These are phyloP conservation scores for Phytophthora lateralis DNA, from an alignment of 352 stramenopile genomes.

Conservation along the genomic window DNA sequence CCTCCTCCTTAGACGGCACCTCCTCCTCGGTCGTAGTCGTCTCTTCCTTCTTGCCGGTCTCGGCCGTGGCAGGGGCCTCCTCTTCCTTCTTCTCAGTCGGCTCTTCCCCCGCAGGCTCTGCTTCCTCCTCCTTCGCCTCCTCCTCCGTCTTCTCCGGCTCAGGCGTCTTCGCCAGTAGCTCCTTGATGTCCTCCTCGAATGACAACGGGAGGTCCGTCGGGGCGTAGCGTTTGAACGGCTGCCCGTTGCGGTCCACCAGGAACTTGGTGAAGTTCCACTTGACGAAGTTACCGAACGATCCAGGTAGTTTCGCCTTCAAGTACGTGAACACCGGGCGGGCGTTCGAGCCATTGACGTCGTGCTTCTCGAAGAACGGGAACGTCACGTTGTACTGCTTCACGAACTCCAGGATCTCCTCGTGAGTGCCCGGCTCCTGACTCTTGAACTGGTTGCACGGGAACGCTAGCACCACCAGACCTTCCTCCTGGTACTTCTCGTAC, in stretches of 20 bases:
- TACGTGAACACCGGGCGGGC: conserved; percentile 81
- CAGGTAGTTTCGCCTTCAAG: conserved; percentile 73
- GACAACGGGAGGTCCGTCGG: conserved; percentile 28
- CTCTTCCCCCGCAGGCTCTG: conserved; percentile 10
- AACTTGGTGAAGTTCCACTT: conserved; percentile 93
- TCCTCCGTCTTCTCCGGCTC: conserved; percentile 36
- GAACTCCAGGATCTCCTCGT: conserved; percentile 80
- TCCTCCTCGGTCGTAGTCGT: conserved; percentile 18
- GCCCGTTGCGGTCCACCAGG: conserved; percentile 86
- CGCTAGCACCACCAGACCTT: conserved; percentile 64
- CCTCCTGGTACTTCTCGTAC: conserved; percentile 61
- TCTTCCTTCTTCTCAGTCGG: conserved; percentile 15
- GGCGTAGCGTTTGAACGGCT: conserved; percentile 44
- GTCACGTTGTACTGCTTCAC: conserved; percentile 53
- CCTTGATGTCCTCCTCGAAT: conserved; percentile 45
- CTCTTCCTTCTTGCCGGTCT: conserved; percentile 29
- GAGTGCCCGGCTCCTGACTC: conserved; percentile 36
- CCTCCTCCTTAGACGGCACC: conserved; percentile 18
- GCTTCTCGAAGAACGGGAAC: conserved; percentile 61
- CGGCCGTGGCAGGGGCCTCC: conserved; percentile 1
- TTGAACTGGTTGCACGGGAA: conserved; percentile 91
- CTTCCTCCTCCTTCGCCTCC: conserved; percentile 26
- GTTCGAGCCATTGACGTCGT: conserved; percentile 82
- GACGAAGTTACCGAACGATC: conserved; percentile 72
- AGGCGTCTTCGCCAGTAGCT: conserved; percentile 38